Evolutionary conservation across 1,139 yeast genomes (phyloP).

Genomic region (Saccharomyces uvarum): DNA sequence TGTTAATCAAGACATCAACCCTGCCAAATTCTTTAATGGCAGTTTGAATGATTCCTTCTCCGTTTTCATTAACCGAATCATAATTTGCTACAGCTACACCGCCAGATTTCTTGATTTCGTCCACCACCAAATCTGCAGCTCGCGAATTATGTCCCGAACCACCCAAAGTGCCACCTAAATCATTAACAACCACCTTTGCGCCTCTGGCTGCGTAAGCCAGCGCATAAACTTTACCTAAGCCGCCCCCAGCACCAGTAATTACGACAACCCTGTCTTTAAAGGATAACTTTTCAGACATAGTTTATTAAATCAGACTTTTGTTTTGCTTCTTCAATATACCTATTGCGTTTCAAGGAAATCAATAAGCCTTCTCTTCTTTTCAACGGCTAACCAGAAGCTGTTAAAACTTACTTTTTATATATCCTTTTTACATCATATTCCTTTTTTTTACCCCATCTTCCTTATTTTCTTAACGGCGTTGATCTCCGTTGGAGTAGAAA

Average conservation of each 20-base stretch:
- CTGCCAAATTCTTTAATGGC: slow-evolving; percentile 85
- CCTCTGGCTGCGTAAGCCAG: slow-evolving; percentile 82
- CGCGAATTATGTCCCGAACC: slow-evolving; percentile 60
- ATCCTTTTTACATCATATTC: background rate
- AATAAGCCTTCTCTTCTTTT: background rate
- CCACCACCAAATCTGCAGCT: slow-evolving; percentile 86
- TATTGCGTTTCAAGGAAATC: background rate
- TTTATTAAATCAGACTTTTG: background rate
- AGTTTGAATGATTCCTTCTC: slow-evolving; percentile 77
- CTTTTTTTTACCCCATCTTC: background rate
- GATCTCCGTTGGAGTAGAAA: background rate
- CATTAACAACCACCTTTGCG: slow-evolving; percentile 87
- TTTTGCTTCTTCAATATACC: background rate
- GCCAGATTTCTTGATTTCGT: slow-evolving; percentile 65
- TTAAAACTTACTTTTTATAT: background rate
- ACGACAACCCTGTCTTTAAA: slow-evolving; percentile 81
- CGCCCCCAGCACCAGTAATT: slow-evolving; percentile 97
- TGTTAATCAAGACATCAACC: slow-evolving; percentile 82
- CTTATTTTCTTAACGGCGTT: background rate
- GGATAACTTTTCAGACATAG: slow-evolving; percentile 5
- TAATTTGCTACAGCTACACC: slow-evolving; percentile 91
- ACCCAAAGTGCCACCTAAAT: slow-evolving; percentile 74
- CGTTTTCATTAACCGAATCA: slow-evolving; percentile 78
- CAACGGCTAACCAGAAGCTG: background rate
- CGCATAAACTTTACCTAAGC: slow-evolving; percentile 85